phyloP scores from a whole-genome alignment of 257 asterid species.

The Datura wrightii region DNA sequence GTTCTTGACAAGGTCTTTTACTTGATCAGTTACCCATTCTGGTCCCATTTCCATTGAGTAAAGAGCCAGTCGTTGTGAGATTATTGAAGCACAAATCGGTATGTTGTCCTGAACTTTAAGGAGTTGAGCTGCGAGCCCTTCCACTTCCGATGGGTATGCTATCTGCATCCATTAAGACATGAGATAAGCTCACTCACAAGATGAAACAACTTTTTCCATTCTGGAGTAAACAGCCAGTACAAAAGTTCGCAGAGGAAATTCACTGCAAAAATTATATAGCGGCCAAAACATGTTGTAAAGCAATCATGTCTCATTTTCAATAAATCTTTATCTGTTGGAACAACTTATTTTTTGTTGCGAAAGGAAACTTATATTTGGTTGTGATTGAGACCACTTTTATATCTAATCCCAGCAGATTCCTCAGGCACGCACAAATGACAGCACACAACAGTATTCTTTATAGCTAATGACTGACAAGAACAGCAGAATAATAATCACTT shows the following conservation, averaged over 20 bases:
- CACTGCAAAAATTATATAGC: not conserved
- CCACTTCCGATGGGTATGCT: slow-evolving; percentile 87
- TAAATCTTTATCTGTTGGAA: not conserved
- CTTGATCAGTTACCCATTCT: slow-evolving; percentile 76
- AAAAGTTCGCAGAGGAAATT: not conserved
- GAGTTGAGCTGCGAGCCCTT: slow-evolving; percentile 75
- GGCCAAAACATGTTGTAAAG: not conserved
- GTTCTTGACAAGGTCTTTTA: slow-evolving; percentile 71
- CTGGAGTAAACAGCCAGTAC: not conserved
- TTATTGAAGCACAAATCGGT: slow-evolving; percentile 90
- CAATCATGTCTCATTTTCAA: not conserved
- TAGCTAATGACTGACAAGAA: not conserved
- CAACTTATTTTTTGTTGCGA: not conserved
- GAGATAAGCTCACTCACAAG: slow-evolving; percentile 4
- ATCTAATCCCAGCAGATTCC: not conserved
- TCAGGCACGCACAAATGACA: not conserved
- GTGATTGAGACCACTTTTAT: not conserved
- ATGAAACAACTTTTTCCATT: not conserved
- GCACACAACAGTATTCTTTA: not conserved
- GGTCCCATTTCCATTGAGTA: slow-evolving; percentile 84
- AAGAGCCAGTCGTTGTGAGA: slow-evolving; percentile 82
- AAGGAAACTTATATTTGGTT: not conserved
- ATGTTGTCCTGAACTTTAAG: slow-evolving; percentile 97
- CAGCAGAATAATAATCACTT: too few relatives aligned
- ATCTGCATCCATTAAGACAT: slow-evolving; percentile 53